Base-by-base conservation (phyloP, 2,329 filamentous ascomycete genomes). In the Chrysoporthe cubensis region DNA sequence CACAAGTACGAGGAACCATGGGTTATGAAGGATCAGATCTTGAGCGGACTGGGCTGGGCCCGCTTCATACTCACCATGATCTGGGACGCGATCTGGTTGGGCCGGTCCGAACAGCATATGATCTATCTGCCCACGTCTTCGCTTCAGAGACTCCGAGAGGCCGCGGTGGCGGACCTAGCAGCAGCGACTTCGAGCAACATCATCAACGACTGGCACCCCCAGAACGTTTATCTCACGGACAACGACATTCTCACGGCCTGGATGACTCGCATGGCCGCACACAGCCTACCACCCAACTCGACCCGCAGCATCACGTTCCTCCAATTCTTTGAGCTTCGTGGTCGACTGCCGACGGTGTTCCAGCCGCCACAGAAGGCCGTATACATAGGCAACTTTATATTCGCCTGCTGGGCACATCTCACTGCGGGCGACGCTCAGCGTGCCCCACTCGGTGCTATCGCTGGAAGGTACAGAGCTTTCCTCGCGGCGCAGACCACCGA, bases 171-270 rank as follows among this genome's bases (percentile, higher is more conserved):
- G 7, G 78, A 81, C 32, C 66, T 78, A 37, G 58, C 68, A 26
- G 43, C 43, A 1, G 43, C 34, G 13, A 60, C 63, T 3, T 67
- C 70, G 48, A 66, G 48, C 50, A 69, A 69, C 11, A 60, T 44
- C 13, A 71, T 70, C 50, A 61, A 66, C 44, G 48, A 68, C 63
- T 60, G 70, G 62, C 64, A 72, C 66, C 58, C 62, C 16, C 46
- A 65, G 32, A 43, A 48, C 61, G 63, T 70, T 13, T 84, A 82
- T 64, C 54, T 85, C 42, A 84, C 80, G 69, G 81, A 84, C n/a
- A 78, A 79, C 26, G 82, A 85, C 64, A 73, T 84, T 1, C 71
- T 85, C 2, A 73, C 75, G 1, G 81, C 80, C 0, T 85, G 82
- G 80, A 72, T 76, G 64, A 72, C 77, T 11, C 76, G 77, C 9